These are phyloP conservation scores for Alternaria atra DNA, from an alignment of 2,329 filamentous ascomycete genomes.

Conservation along the genomic window DNA sequence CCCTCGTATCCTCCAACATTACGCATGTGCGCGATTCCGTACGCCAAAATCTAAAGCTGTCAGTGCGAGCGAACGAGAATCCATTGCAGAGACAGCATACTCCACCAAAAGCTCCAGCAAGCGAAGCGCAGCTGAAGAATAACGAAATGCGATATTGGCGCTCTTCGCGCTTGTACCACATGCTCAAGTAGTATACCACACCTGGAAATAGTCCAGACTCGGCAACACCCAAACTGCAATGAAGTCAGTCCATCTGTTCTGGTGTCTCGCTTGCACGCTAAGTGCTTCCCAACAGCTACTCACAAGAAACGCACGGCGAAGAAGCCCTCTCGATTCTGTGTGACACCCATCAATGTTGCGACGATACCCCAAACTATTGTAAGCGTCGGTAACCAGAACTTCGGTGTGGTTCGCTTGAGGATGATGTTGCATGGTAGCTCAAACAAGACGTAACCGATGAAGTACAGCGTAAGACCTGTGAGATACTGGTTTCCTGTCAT, in stretches of 20 bases:
- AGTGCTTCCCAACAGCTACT: constrained; percentile 20
- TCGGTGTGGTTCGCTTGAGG: constrained; percentile 65
- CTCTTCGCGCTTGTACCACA: constrained; percentile 70
- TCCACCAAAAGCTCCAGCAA: constrained; percentile 69
- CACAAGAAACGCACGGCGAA: constrained; percentile 59
- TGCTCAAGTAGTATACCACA: constrained; percentile 65
- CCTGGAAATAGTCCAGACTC: constrained; percentile 52
- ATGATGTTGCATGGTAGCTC: constrained; percentile 70
- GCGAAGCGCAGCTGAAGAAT: constrained; percentile 66
- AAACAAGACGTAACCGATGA: constrained; percentile 61
- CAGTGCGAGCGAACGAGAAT: background rate
- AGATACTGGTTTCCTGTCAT: constrained; percentile 65
- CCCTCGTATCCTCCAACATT: constrained; percentile 57
- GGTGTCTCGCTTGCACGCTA: background rate
- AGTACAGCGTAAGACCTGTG: constrained; percentile 72
- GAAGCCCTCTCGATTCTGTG: constrained; percentile 57
- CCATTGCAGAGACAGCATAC: constrained; percentile 39
- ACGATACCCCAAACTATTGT: constrained; percentile 61
- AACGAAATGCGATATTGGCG: constrained; percentile 67
- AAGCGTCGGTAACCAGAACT: constrained; percentile 56
- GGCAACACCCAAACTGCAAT: constrained; percentile 41
- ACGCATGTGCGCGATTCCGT: constrained; percentile 69
- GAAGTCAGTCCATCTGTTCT: background rate
- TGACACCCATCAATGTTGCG: constrained; percentile 61
- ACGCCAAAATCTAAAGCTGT: constrained; percentile 49